Evolutionary conservation across 495 filamentous ascomycete genomes (phyloP).

Genomic region (Aspergillus biplanus): DNA sequence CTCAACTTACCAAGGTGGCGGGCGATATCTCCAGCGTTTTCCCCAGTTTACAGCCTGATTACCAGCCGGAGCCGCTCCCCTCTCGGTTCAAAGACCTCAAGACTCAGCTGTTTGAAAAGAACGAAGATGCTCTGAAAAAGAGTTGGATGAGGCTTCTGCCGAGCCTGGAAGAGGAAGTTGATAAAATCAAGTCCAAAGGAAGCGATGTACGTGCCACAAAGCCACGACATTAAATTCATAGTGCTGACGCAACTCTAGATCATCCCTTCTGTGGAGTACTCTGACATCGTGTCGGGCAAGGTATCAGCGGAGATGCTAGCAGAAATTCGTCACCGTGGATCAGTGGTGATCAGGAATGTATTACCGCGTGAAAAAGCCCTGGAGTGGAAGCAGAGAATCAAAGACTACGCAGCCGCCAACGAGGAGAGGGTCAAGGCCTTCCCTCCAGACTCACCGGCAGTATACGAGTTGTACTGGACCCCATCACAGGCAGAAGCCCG

Average conservation of each 20-base stretch:
- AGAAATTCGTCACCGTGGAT: conserved; percentile 65
- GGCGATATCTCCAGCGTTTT: conserved; percentile 88
- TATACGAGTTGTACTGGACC: conserved; percentile 92
- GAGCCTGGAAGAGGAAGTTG: conserved; percentile 53
- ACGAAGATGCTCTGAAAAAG: conserved; percentile 60
- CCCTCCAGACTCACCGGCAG: conserved; percentile 67
- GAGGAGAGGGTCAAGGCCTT: conserved; percentile 51
- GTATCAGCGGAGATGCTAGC: conserved; percentile 46
- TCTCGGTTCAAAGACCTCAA: conserved; percentile 81
- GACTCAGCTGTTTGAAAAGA: conserved; percentile 58
- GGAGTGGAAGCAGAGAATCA: conserved; percentile 47
- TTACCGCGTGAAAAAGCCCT: conserved; percentile 61
- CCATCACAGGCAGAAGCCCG: conserved; percentile 74
- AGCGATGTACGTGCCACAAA: conserved; percentile 45
- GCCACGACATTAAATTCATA: background rate
- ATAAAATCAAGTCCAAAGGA: conserved; percentile 50
- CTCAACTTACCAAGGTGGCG: conserved; percentile 47
- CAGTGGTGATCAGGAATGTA: conserved; percentile 65
- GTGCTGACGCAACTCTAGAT: conserved; percentile 38
- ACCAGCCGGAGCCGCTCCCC: conserved; percentile 64
- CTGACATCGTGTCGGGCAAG: conserved; percentile 51
- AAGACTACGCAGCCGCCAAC: conserved; percentile 66
- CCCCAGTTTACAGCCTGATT: conserved; percentile 71
- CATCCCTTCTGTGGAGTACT: conserved; percentile 64
- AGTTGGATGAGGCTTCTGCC: conserved; percentile 74